A percentile compares a stretch with the other conserved stretches of the same genome.
Conservation (phyloP, 805 yeast genomes). For the Metschnikowia borealis region DNA sequence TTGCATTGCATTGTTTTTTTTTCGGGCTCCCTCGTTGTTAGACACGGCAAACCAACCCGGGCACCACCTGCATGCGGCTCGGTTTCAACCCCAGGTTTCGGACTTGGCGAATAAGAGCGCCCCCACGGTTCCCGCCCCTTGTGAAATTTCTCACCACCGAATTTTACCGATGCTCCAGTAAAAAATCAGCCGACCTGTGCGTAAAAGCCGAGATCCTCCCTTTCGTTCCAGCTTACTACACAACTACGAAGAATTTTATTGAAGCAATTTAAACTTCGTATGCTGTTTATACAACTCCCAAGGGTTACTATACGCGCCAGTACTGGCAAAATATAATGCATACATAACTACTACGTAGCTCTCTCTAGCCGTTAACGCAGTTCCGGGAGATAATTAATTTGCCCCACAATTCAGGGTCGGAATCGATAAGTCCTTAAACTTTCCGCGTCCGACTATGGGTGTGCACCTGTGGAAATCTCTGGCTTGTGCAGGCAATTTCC, state of each 20-base stretch:
- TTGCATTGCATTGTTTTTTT: not conserved
- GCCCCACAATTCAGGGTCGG: too few species aligned
- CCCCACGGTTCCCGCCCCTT: slow-evolving; percentile 10
- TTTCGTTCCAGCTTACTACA: too few species aligned
- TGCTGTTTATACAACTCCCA: too few species aligned
- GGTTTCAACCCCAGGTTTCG: slow-evolving; percentile 22
- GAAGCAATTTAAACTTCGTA: not conserved
- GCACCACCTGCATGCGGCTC: slow-evolving; percentile 11
- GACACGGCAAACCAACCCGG: not conserved
- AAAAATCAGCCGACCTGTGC: slow-evolving; percentile 2
- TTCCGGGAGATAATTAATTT: too few species aligned
- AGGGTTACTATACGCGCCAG: too few species aligned
- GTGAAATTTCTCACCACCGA: slow-evolving; percentile 3
- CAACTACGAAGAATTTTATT: not conserved
- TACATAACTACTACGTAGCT: too few species aligned
- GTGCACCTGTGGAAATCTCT: too few species aligned
- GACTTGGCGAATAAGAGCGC: slow-evolving; percentile 20
- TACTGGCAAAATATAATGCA: not conserved
- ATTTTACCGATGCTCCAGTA: slow-evolving; percentile 1
- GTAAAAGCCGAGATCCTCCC: not conserved
- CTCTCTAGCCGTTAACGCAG: too few species aligned
- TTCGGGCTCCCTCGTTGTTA: not conserved
- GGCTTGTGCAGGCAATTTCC: too few species aligned
- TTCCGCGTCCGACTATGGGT: too few species aligned
- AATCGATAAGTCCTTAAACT: too few species aligned